Conservation (phyloP, 345 rosid species). For the Cochlearia excelsa region DNA sequence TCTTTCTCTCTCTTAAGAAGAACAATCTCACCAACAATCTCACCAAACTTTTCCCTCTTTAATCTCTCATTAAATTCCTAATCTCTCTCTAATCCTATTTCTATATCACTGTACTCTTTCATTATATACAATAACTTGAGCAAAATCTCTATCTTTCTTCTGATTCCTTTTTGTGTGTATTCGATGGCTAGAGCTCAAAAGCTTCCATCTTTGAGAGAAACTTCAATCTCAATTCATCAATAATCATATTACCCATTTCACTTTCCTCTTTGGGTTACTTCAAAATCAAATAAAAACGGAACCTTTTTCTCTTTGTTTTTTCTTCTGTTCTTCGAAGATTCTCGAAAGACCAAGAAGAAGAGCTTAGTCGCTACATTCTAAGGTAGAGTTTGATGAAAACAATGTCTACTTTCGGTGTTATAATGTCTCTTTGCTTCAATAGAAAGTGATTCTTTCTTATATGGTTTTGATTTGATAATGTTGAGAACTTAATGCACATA, state of each 20-base stretch:
- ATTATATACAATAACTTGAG: not conserved
- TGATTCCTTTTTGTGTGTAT: not conserved
- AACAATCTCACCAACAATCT: conserved; percentile 58
- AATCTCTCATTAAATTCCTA: conserved; percentile 16
- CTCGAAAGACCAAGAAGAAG: conserved; percentile 30
- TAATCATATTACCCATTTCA: not conserved
- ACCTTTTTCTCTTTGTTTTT: no score
- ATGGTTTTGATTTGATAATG: conserved; percentile 5
- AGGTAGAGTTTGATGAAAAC: conserved; percentile 12
- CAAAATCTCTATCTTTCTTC: conserved; percentile 37
- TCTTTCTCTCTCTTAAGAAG: conserved; percentile 17
- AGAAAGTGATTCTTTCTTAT: conserved; percentile 64
- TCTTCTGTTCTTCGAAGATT: no score
- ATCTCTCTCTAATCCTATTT: not conserved
- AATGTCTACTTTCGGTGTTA: not conserved
- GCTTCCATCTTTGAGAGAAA: conserved; percentile 12
- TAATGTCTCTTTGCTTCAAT: conserved; percentile 56
- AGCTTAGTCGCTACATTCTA: not conserved
- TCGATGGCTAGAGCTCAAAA: not conserved
- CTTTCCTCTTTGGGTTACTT: conserved; percentile 31
- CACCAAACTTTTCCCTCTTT: conserved; percentile 34
- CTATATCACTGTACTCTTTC: not conserved
- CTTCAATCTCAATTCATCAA: not conserved
- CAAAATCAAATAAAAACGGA: conserved; percentile 15
- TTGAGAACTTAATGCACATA: conserved; percentile 25